phyloP scores from a whole-genome alignment of 345 rosid species.

The Luvunga scandens region DNA sequence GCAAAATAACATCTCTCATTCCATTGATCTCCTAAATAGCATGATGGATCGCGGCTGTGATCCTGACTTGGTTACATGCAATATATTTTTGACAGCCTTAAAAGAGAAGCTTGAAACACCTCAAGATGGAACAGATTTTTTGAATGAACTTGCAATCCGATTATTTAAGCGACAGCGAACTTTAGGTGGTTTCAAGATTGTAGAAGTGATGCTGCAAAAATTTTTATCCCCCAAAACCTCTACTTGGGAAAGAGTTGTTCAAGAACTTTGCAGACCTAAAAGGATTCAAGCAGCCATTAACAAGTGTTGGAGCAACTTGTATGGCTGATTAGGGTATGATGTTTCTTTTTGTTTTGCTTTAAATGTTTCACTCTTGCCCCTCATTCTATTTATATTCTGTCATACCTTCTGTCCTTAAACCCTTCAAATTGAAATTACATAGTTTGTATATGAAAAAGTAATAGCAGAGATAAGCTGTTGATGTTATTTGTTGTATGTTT shows the following conservation, averaged over 20 bases:
- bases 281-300: slow-evolving; percentile 60
- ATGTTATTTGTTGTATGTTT: background rate
- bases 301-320: slow-evolving; percentile 60
- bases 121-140: slow-evolving; percentile 68
- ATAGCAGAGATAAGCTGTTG: background rate
- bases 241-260: slow-evolving; percentile 67
- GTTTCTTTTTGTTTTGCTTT: background rate
- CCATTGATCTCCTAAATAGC: slow-evolving; percentile 73
- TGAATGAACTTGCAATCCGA: slow-evolving; percentile 74
- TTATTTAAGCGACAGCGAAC: slow-evolving; percentile 61
- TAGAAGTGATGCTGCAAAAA: slow-evolving; percentile 75
- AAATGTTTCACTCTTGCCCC: background rate
- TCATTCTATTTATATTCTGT: background rate
- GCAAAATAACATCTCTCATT: slow-evolving; percentile 52
- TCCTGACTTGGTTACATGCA: slow-evolving; percentile 78
- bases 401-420: background rate
- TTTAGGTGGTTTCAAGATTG: slow-evolving; percentile 62
- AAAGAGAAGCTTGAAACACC: slow-evolving; percentile 66
- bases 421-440: background rate
- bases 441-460: background rate
- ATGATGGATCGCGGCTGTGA: slow-evolving; percentile 82
- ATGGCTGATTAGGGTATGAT: slow-evolving; percentile 33
- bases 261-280: slow-evolving; percentile 65
- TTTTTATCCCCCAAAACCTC: slow-evolving; percentile 55
- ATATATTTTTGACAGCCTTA: slow-evolving; percentile 61